A percentile compares a stretch with the other conserved stretches of the same genome.
phyloP scores from a whole-genome alignment of 495 filamentous ascomycete genomes.

The Penicillium maclennaniae region DNA sequence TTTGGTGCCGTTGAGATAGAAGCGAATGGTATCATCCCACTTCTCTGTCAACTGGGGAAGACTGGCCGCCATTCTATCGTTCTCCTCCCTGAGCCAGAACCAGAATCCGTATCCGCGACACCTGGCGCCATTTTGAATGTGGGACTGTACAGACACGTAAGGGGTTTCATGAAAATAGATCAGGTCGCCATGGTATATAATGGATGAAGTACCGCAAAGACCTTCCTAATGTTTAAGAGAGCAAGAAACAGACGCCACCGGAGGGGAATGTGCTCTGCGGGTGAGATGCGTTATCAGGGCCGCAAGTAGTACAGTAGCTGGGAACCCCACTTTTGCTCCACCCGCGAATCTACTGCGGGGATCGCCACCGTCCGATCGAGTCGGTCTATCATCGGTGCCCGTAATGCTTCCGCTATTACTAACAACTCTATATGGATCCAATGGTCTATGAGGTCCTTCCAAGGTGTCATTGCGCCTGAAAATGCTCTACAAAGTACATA shows the following conservation, averaged over 20 bases:
- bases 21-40: constrained; percentile 68
- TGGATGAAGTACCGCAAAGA: constrained; percentile 10
- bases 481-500: constrained; percentile 17
- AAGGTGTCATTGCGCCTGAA: constrained; percentile 6
- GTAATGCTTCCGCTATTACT: constrained; percentile 6
- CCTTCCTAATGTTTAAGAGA: constrained; percentile 12
- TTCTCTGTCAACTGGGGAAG: constrained; percentile 55
- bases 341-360: constrained; percentile 31
- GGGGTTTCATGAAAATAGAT: constrained; percentile 2
- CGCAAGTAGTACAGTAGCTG: background rate
- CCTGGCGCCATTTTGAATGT: constrained; percentile 44
- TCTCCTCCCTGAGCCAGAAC: constrained; percentile 31
- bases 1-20: constrained; percentile 95
- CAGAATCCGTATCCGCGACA: constrained; percentile 40
- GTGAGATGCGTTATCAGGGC: constrained; percentile 2
- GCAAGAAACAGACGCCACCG: background rate
- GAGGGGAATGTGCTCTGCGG: constrained; percentile 1
- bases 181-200: background rate
- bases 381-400: constrained; percentile 3
- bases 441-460: background rate
- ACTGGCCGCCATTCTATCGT: constrained; percentile 34
- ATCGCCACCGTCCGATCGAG: constrained; percentile 44
- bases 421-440: background rate
- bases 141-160: constrained; percentile 1
- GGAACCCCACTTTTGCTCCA: constrained; percentile 12